Base-by-base conservation (phyloP, 2,329 filamentous ascomycete species). In the Penicillium vulpinum region DNA sequence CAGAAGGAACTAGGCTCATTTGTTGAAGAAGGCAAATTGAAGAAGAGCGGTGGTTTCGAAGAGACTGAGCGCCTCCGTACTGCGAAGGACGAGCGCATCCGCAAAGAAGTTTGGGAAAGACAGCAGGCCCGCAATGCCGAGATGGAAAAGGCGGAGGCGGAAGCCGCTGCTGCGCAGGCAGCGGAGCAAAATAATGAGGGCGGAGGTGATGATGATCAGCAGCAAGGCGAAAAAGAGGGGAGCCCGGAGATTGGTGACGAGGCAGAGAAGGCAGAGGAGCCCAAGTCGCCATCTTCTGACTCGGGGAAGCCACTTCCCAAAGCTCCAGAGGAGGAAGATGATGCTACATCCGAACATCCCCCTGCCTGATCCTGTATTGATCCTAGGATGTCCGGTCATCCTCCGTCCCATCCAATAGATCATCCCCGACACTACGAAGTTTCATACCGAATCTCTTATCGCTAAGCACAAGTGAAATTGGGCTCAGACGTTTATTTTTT, bases 11-110 rank as follows among this genome's bases (percentile, higher is more conserved):
- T 99, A 9, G 85, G 86, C 16, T 83, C 77, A 31, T 99, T 97
- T 70, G 93, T 97, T 1, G 84, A 90, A 62, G 91, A 96, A 68
- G 91, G 91, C 56, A 94, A 90, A 75, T 79, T 99, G 64, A 97
- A 96, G 83, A 97, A 97, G 82, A 92, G 89, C 15, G 94, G 94
- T 39, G 94, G 94, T 0, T 88, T 96, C 48, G 94, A 97, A 73
- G 94, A 99, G 77, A 88, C 92, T 0, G 94, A 99, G 77, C 84
- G 94, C 51, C 81, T 91, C 44, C 83, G 94, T 48, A 88, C 88
- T 70, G 85, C 87, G 35, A 96, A 93, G 73, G 94, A 99, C 68
- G 94, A 97, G 59, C 83, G 85, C 65, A 91, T 92, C 57, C 83
- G 92, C 56, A 88, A 85, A 67, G 92, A 97, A 73, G 90, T 85